These are phyloP conservation scores for Gossypioides kirkii DNA, from an alignment of 345 rosid genomes.

Conservation along the genomic window DNA sequence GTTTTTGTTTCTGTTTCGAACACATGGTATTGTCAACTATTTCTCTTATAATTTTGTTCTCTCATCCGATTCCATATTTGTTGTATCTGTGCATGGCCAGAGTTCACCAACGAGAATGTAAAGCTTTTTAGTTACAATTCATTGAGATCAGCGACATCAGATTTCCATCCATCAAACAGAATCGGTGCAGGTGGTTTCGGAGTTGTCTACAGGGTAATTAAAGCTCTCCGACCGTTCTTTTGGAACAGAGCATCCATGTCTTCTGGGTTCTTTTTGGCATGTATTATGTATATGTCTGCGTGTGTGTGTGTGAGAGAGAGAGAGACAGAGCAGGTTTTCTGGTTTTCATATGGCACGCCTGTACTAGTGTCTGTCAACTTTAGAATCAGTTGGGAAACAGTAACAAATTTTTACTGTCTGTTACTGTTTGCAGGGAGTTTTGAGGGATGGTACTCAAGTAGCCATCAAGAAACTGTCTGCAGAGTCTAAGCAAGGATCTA, in stretches of 20 bases:
- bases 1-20: background rate
- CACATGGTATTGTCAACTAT: background rate
- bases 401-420: background rate
- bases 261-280: background rate
- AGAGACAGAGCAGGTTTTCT: background rate
- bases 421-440: conserved; percentile 41
- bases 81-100: conserved; percentile 29
- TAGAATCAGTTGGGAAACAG: background rate
- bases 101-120: conserved; percentile 56
- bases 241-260: background rate
- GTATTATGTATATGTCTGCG: background rate
- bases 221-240: background rate
- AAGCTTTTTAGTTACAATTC: conserved; percentile 67
- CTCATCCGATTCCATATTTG: background rate
- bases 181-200: conserved; percentile 88
- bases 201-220: conserved; percentile 72
- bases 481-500: conserved; percentile 57
- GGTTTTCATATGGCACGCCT: background rate
- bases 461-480: conserved; percentile 58
- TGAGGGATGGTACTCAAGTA: conserved; percentile 50
- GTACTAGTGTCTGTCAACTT: background rate
- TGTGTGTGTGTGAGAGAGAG: background rate
- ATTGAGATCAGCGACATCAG: conserved; percentile 64
- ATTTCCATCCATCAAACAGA: conserved; percentile 58
- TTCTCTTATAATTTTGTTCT: background rate